phyloP scores from a whole-genome alignment of 2,329 filamentous ascomycete species.

The Aureobasidium lini region DNA sequence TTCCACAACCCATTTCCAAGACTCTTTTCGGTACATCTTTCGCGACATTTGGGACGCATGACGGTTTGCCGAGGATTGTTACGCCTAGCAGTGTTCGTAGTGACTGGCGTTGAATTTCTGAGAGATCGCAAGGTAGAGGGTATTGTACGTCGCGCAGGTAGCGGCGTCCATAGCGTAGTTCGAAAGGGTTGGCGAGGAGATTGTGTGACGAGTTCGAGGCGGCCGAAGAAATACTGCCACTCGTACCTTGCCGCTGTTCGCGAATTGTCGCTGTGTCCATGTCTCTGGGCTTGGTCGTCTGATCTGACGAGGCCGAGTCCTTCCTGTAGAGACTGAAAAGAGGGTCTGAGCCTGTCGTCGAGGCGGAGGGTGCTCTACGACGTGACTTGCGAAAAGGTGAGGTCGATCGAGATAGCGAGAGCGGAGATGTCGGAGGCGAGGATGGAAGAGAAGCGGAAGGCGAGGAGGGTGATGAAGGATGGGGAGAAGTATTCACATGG shows the following conservation, averaged over 20 bases:
- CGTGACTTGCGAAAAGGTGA: background rate
- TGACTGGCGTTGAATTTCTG: constrained; percentile 81
- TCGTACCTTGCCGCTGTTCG: background rate
- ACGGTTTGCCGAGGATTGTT: constrained; percentile 70
- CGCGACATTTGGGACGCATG: constrained; percentile 62
- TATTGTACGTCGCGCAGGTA: constrained; percentile 78
- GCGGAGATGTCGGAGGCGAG: background rate
- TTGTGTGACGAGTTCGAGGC: constrained; percentile 1
- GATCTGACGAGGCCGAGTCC: background rate
- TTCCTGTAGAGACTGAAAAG: constrained; percentile 1
- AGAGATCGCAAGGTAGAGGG: constrained; percentile 79
- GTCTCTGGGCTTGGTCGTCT: background rate
- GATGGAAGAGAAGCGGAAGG: background rate
- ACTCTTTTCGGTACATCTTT: constrained; percentile 66
- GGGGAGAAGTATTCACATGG: background rate
- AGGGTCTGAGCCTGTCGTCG: background rate
- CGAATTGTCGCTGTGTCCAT: constrained; percentile 4
- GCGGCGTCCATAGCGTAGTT: constrained; percentile 69
- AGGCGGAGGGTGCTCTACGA: background rate
- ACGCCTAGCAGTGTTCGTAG: constrained; percentile 74
- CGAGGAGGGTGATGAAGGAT: background rate
- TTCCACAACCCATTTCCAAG: constrained; percentile 80
- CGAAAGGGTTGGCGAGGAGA: constrained; percentile 37
- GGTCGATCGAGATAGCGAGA: background rate
- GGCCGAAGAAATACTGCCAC: background rate